Evolutionary conservation across 768 basidiomycete genomes (phyloP), one percentile per base, ranked within the genome.

Genomic region (Macrolepiota dolichaula): DNA sequence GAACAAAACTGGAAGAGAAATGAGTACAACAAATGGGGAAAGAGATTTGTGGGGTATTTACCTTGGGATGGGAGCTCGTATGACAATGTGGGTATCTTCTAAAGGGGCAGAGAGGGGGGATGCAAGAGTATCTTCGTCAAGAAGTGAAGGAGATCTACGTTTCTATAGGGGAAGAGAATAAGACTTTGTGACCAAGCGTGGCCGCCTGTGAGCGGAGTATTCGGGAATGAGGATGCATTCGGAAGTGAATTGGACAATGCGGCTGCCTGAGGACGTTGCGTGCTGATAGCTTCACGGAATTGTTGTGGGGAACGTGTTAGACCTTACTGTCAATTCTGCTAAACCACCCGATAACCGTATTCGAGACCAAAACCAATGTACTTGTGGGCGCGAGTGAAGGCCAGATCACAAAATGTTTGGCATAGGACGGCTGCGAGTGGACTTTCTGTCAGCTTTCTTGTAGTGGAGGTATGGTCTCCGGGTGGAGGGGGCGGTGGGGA

Each of bases 161-260:
- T 56, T 60, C 85, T 89, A 91, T 44, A 92, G 71, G 0, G 89
- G 88, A 60, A 92, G 75, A 0, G 86, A 79, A 64, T 87, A 88
- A 3, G 86, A 85, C 67, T 83, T 90, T 27, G 85, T 85, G 65
- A 86, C 69, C 51, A 89, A 73, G 47, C 79, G 75, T 25, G 85
- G 78, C 27, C 79, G 72, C 56, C 77, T 82, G 3, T 76, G 73
- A 53, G 74, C 73, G 1, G 67, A 66, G 15, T 67, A 69, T 55
- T 88, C 83, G n/a, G 90, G 90, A 59, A 92, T 92, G 66, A 92
- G 80, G 3, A 89, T 76, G 62, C 91, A 92, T 67, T 87, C 81
- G 57, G 78, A 76, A 76, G 91, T 83, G 73, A 92, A 92, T 59
- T 89, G 81, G 3, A 92, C 91, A 24, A 77, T 65, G 54, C 76